Conservation (phyloP, 192 early-diverging fungal genomes). For the Backusella mclennaniae region DNA sequence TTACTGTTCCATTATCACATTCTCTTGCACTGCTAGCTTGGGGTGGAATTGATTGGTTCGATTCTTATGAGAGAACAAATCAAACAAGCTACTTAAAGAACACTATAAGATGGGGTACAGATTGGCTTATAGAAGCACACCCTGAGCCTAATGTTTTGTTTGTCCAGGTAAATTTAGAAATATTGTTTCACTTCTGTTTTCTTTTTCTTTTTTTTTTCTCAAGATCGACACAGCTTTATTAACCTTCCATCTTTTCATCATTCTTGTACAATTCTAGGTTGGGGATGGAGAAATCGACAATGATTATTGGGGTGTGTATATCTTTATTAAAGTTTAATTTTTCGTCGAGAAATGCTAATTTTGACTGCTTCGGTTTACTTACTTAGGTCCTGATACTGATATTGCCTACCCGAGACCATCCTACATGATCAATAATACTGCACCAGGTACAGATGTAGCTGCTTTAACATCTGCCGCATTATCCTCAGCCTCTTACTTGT, state of each 20-base stretch:
- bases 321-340: neutral
- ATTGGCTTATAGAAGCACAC: slow-evolving; percentile 53
- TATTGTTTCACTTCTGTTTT: neutral
- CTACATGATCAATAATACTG: slow-evolving; percentile 32
- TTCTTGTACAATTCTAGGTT: slow-evolving; percentile 17
- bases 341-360: neutral
- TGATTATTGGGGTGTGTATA: slow-evolving; percentile 44
- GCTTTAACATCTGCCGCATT: slow-evolving; percentile 51
- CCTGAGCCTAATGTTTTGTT: slow-evolving; percentile 42
- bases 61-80: slow-evolving; percentile 43
- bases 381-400: slow-evolving; percentile 6
- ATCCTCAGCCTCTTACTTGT: slow-evolving; percentile 47
- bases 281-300: slow-evolving; percentile 38
- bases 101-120: slow-evolving; percentile 52
- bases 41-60: slow-evolving; percentile 49
- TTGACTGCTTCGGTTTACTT: neutral
- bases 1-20: slow-evolving; percentile 49
- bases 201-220: neutral
- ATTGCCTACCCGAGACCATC: slow-evolving; percentile 45
- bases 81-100: slow-evolving; percentile 39
- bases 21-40: slow-evolving; percentile 43
- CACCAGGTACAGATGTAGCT: slow-evolving; percentile 48
- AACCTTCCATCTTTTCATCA: neutral
- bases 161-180: slow-evolving; percentile 33
- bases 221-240: neutral